phyloP scores from a whole-genome alignment of 1,284 basidiomycete species.

The Neonothopanus nambi region DNA sequence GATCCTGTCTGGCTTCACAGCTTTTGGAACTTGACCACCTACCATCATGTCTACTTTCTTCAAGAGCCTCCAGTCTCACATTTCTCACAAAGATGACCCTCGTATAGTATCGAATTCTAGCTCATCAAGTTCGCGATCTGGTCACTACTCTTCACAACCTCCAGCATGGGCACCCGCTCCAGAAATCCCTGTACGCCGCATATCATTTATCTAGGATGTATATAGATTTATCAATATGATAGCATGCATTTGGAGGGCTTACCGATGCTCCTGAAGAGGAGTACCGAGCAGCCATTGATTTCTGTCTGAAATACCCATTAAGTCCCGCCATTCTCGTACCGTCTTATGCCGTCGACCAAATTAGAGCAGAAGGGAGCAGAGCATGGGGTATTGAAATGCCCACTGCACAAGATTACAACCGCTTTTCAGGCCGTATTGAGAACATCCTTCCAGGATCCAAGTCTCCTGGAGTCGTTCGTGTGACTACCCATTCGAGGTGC shows the following conservation, averaged over 20 bases:
- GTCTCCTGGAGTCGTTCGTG: constrained; percentile 38
- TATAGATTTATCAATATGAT: not conserved
- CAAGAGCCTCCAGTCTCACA: constrained; percentile 1
- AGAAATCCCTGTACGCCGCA: constrained; percentile 38
- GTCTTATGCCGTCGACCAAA: constrained; percentile 48
- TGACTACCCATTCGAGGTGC: constrained; percentile 43
- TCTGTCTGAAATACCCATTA: constrained; percentile 43
- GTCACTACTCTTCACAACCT: constrained; percentile 23
- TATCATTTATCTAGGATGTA: not conserved
- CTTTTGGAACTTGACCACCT: not conserved
- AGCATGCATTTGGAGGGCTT: constrained; percentile 48
- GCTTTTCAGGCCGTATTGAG: constrained; percentile 42
- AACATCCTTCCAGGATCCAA: constrained; percentile 34
- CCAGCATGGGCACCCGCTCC: constrained; percentile 52
- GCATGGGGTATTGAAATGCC: constrained; percentile 55
- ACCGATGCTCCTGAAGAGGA: constrained; percentile 57
- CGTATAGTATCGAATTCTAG: not conserved
- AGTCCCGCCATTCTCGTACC: constrained; percentile 46
- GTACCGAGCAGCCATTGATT: constrained; percentile 48
- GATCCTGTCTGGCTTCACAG: too few relatives aligned
- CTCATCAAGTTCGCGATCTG: not conserved
- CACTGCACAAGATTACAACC: constrained; percentile 18
- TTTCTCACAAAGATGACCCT: not conserved
- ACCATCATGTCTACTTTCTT: not conserved
- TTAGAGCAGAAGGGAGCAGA: constrained; percentile 42